Conservation (phyloP, 768 basidiomycete species). For the Phylloporus sp. region DNA sequence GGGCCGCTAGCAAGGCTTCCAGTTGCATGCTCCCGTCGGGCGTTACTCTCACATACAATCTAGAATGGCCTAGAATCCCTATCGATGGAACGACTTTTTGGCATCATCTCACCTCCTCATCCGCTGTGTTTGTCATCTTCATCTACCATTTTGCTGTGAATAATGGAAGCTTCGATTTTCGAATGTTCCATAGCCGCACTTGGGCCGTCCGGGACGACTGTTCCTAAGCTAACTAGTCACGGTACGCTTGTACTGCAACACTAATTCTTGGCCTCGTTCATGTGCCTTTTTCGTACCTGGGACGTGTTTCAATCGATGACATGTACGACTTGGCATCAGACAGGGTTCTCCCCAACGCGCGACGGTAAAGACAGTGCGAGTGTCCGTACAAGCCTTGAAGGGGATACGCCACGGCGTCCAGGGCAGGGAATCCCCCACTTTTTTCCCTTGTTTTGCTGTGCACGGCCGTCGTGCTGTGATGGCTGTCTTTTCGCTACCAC, state of each 20-base stretch:
- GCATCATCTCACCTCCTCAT: neutral
- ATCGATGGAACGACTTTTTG: neutral
- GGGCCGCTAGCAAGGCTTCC: neutral
- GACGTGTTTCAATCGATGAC: neutral
- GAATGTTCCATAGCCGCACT: constrained; percentile 1
- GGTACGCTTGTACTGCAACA: neutral
- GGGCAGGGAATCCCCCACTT: neutral
- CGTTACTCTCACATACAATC: neutral
- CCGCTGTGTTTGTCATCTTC: neutral
- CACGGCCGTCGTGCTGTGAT: neutral
- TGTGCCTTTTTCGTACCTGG: constrained; percentile 1
- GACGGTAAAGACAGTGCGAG: too few species aligned
- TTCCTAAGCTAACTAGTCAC: constrained; percentile 1
- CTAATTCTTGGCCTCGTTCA: constrained; percentile 3
- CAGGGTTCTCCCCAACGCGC: neutral
- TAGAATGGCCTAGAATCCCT: neutral
- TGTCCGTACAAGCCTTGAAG: neutral
- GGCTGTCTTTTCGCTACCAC: neutral
- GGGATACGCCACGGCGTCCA: neutral
- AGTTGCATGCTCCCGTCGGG: too few species aligned
- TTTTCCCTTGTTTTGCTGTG: neutral
- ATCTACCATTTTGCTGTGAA: constrained; percentile 3
- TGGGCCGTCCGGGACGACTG: constrained; percentile 1
- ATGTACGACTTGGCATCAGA: neutral
- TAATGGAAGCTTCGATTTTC: constrained; percentile 3